A percentile compares a stretch with the other conserved stretches of the same genome.
Conservation (phyloP, 2,329 filamentous ascomycete species). For the Beauveria sp. region DNA sequence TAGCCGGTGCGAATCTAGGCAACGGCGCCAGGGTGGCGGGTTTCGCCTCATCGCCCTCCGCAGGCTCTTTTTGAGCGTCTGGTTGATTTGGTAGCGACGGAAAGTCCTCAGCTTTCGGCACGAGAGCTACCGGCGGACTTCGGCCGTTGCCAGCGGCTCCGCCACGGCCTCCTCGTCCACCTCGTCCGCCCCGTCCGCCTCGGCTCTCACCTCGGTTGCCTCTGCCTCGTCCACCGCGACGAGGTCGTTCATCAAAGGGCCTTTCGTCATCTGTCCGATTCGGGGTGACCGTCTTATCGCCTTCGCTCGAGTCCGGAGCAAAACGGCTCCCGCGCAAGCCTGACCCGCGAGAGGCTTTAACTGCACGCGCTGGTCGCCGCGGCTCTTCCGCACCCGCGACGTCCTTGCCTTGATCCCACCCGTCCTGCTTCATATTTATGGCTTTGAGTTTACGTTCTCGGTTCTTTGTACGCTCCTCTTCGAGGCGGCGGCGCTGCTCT, state of each 20-base stretch:
- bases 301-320: constrained; percentile 28
- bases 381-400: constrained; percentile 33
- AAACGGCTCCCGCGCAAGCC: constrained; percentile 37
- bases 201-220: constrained; percentile 26
- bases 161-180: constrained; percentile 27
- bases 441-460: constrained; percentile 54
- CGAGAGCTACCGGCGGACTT: constrained; percentile 15
- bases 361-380: constrained; percentile 33
- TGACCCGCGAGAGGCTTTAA: constrained; percentile 27
- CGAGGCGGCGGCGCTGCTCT: constrained; percentile 42
- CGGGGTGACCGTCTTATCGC: constrained; percentile 24
- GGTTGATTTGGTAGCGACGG: constrained; percentile 26
- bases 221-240: constrained; percentile 25
- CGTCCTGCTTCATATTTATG: constrained; percentile 44
- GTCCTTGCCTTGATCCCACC: constrained; percentile 54
- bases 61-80: constrained; percentile 17
- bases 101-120: constrained; percentile 26
- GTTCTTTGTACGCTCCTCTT: constrained; percentile 54
- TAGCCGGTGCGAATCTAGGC: constrained; percentile 29
- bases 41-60: constrained; percentile 18
- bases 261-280: constrained; percentile 19
- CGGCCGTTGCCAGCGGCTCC: constrained; percentile 11
- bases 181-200: constrained; percentile 15
- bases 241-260: constrained; percentile 28
- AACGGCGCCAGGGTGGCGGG: constrained; percentile 22